A percentile compares a stretch with the other conserved stretches of the same genome.
Conservation (phyloP, 768 basidiomycete genomes). For the Rhodotorula graminis region DNA sequence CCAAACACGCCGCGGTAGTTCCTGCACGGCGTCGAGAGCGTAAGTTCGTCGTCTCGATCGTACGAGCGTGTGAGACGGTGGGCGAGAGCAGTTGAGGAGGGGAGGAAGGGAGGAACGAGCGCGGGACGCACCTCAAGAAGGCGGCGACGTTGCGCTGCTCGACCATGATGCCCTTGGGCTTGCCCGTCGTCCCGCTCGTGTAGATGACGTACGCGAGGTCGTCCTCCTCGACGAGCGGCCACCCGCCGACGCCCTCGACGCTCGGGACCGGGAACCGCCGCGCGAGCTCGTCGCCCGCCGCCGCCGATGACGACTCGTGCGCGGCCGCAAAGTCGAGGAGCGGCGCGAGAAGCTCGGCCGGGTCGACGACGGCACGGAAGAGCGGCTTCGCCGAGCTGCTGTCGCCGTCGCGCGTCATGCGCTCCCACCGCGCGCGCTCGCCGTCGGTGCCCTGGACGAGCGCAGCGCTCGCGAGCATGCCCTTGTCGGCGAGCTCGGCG, state of each 20-base stretch:
- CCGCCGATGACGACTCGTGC: background rate
- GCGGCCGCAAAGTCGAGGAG: background rate
- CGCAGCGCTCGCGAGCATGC: slow-evolving; percentile 15
- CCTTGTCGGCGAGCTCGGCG: slow-evolving; percentile 11
- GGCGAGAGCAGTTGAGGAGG: no score
- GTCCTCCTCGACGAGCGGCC: background rate
- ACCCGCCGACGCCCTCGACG: background rate
- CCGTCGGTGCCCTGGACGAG: slow-evolving; percentile 7
- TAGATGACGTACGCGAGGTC: slow-evolving; percentile 36
- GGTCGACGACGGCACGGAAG: background rate
- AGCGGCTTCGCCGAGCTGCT: background rate
- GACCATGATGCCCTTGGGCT: slow-evolving; percentile 34
- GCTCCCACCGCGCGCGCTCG: slow-evolving; percentile 14
- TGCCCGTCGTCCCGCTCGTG: slow-evolving; percentile 35
- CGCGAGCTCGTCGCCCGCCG: background rate
- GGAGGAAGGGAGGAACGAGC: background rate
- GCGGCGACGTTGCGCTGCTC: slow-evolving; percentile 33
- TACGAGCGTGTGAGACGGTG: no score
- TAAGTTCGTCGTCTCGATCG: background rate
- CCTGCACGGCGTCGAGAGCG: background rate
- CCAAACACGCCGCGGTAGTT: slow-evolving; percentile 39
- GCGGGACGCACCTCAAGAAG: slow-evolving; percentile 12
- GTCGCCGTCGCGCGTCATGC: background rate
- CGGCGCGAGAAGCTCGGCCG: background rate
- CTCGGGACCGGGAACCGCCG: background rate